These are phyloP conservation scores for Acanthamoeba lenticulata DNA, from an alignment of 208 protist genomes.

Conservation along the genomic window DNA sequence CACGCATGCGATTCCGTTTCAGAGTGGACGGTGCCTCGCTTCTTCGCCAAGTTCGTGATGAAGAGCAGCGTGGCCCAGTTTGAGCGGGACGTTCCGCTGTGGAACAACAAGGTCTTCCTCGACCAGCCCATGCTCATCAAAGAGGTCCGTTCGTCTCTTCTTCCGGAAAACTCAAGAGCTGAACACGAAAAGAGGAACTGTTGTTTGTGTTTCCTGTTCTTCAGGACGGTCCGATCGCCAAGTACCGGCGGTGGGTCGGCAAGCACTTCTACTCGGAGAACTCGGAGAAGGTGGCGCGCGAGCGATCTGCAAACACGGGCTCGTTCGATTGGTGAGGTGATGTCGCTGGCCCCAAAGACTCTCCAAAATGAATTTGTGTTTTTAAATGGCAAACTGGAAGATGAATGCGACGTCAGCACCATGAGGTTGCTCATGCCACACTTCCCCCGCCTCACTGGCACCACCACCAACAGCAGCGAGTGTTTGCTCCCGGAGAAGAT, in stretches of 20 bases:
- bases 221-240: slow-evolving; percentile 55
- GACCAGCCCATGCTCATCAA: slow-evolving; percentile 36
- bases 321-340: not conserved
- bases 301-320: not conserved
- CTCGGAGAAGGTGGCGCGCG: slow-evolving; percentile 34
- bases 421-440: too few species aligned
- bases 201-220: too few species aligned
- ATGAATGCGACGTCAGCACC: too few species aligned
- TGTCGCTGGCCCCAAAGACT: too few species aligned
- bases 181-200: too few species aligned
- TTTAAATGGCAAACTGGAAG: too few species aligned
- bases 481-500: too few species aligned
- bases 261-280: slow-evolving; percentile 69
- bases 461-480: too few species aligned
- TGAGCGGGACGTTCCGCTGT: slow-evolving; percentile 68
- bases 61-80: slow-evolving; percentile 1
- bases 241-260: slow-evolving; percentile 63
- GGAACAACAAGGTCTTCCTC: slow-evolving; percentile 68
- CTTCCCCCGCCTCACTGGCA: too few species aligned
- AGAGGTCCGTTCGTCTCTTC: not conserved
- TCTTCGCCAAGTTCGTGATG: slow-evolving; percentile 66
- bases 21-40: slow-evolving; percentile 55
- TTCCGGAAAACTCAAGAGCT: too few species aligned
- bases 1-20: not conserved
- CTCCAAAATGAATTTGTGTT: too few species aligned